Conservation (phyloP, 2,329 filamentous ascomycete species). For the Fonsecaea multimorphosa region DNA sequence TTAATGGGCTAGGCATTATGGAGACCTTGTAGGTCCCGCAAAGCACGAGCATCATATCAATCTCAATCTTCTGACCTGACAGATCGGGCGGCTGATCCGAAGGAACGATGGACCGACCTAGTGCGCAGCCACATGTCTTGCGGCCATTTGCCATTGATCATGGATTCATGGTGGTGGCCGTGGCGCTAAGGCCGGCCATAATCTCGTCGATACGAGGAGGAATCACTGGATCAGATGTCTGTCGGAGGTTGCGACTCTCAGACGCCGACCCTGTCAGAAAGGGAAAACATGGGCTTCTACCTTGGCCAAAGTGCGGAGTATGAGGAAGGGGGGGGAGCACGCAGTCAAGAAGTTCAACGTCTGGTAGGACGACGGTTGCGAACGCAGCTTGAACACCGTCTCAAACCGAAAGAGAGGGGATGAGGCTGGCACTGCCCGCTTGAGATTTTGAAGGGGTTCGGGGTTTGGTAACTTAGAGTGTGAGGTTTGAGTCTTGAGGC, state of each 20-base stretch:
- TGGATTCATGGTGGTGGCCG: background rate
- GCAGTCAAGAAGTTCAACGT: background rate
- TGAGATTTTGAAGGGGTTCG: background rate
- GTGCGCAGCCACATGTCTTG: background rate
- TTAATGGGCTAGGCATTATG: background rate
- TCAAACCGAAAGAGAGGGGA: background rate
- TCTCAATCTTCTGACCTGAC: background rate
- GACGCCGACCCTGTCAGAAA: background rate
- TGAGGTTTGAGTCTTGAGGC: background rate
- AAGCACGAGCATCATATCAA: background rate
- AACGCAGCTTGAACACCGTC: too few species aligned
- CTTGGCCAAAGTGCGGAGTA: too few species aligned
- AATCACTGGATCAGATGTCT: background rate
- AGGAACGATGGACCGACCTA: background rate
- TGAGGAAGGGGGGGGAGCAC: too few species aligned
- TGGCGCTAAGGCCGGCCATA: background rate
- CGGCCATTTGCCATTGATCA: background rate
- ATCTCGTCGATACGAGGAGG: background rate
- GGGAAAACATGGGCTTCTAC: background rate
- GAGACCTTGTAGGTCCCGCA: background rate
- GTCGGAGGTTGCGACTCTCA: background rate
- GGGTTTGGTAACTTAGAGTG: background rate
- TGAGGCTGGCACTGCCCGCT: background rate
- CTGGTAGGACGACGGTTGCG: background rate
- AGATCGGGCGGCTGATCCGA: background rate